Base-by-base conservation (phyloP, 2,329 filamentous ascomycete species). In the Tolypocladium album region DNA sequence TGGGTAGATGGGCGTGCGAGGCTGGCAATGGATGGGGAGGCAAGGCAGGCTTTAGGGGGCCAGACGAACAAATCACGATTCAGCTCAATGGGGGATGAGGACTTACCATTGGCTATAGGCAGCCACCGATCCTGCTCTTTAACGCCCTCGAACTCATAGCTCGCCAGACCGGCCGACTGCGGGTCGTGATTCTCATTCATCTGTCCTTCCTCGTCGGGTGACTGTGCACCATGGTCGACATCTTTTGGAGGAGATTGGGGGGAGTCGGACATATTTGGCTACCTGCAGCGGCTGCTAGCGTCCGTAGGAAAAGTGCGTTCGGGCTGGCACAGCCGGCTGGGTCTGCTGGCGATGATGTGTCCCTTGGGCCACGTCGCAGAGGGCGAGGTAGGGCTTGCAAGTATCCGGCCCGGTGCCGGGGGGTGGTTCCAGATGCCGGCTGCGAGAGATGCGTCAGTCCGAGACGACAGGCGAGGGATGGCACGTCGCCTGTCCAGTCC, bases 71-170 rank as follows among this genome's bases (percentile, higher is more conserved):
- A 73, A 74, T 73, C 79, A 79, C 78, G 81, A 82, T 80, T 80
- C 22, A 58, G 60, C 50, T 40, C 55, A 47, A 45, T 59, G 61
- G 47, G 56, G 36, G 55, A 61, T 15, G 61, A 64, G 61, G 61
- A 94, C 94, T 85, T 85, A 99, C 94, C 94, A 92, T 99, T 99
- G 80, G 94, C 94, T 85, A 99, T 99, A 75, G 94, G 94, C 75
- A 99, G 85, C 94, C 94, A 99, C 83, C 94, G 84, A 79, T 99
- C 94, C 79, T 99, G 94, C 79, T 99, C 94, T 83, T 97, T 97
- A 78, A 97, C 93, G 56, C 73, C 73, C 79, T 97, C 93, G 75
- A 97, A 96, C 80, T 97, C 93, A 74, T 91, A 91, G 77, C 81
- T 86, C 61, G 69, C 64, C 77, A 88, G 82, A 75, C 84, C 88